Evolutionary conservation across 73 alveolate species (phyloP).

Genomic region (Tetrahymena malaccensis): DNA sequence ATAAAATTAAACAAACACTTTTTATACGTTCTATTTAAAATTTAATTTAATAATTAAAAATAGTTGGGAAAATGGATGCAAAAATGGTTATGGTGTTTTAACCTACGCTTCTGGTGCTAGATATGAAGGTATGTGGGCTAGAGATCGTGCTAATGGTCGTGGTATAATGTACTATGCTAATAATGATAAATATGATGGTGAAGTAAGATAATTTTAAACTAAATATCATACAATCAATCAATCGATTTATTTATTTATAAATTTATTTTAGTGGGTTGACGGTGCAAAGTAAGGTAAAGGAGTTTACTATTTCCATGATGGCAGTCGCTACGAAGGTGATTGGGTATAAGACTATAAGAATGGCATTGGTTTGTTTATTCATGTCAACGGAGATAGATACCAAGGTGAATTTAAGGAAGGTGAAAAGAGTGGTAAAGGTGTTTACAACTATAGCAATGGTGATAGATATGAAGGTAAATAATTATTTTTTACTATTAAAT

Average conservation of each 20-base stretch:
- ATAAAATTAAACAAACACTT: too few relatives aligned
- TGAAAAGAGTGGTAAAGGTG: constrained; percentile 48
- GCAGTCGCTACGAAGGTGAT: constrained; percentile 38
- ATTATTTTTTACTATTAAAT: too few relatives aligned
- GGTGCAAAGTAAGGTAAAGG: constrained; percentile 56
- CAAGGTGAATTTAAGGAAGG: constrained; percentile 46
- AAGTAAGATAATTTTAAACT: constrained; percentile 8
- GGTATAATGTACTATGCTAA: constrained; percentile 41
- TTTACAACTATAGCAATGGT: constrained; percentile 45
- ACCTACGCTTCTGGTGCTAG: constrained; percentile 29
- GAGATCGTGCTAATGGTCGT: constrained; percentile 31
- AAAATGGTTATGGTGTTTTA: constrained; percentile 29
- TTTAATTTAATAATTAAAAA: neutral
- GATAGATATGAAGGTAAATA: constrained; percentile 60
- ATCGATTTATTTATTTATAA: neutral
- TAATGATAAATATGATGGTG: constrained; percentile 63
- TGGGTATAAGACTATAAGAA: constrained; percentile 37
- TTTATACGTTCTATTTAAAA: neutral
- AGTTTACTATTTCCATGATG: constrained; percentile 23
- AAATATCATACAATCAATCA: too few relatives aligned
- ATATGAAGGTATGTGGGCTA: constrained; percentile 32
- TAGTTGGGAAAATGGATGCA: constrained; percentile 37
- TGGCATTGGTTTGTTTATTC: constrained; percentile 31
- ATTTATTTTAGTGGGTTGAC: neutral
- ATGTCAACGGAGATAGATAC: constrained; percentile 35